Conservation (phyloP, 1,284 basidiomycete genomes). For the Pascua guehoae region DNA sequence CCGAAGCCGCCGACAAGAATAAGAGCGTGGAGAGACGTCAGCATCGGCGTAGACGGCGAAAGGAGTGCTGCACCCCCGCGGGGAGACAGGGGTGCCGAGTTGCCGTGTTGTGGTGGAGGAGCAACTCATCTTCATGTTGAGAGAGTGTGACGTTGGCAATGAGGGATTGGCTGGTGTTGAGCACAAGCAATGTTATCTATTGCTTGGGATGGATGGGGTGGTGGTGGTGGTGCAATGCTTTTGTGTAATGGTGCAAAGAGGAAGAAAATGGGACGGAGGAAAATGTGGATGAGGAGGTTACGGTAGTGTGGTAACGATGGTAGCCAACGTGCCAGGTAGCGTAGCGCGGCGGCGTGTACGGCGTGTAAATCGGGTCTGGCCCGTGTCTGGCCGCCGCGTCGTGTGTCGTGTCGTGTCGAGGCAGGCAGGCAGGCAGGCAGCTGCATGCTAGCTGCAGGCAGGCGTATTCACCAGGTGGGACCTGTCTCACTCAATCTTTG, state of each 20-base stretch:
- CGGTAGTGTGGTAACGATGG: too few relatives aligned
- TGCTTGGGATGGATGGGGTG: background rate
- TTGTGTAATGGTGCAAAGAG: background rate
- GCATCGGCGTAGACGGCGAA: background rate
- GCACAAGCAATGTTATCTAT: too few relatives aligned
- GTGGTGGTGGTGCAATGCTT: background rate
- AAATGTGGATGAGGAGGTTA: background rate
- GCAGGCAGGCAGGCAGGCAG: too few relatives aligned
- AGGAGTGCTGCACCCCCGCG: background rate
- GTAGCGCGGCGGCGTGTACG: too few relatives aligned
- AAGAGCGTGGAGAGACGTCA: constrained; percentile 42
- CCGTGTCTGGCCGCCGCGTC: too few relatives aligned
- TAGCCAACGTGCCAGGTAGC: too few relatives aligned
- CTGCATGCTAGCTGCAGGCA: too few relatives aligned
- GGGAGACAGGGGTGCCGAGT: background rate
- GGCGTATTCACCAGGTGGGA: too few relatives aligned
- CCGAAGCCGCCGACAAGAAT: constrained; percentile 55
- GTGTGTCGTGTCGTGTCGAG: too few relatives aligned
- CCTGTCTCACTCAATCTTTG: too few relatives aligned
- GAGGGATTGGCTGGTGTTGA: too few relatives aligned
- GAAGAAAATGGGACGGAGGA: background rate
- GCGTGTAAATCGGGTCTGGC: too few relatives aligned
- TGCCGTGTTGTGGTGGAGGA: constrained; percentile 1
- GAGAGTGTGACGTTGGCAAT: background rate
- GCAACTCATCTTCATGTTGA: constrained; percentile 44